Percentiles rank a stretch among this genome's conserved stretches.
phyloP scores from a whole-genome alignment of 2,329 filamentous ascomycete genomes.

The Alternaria brassicae region DNA sequence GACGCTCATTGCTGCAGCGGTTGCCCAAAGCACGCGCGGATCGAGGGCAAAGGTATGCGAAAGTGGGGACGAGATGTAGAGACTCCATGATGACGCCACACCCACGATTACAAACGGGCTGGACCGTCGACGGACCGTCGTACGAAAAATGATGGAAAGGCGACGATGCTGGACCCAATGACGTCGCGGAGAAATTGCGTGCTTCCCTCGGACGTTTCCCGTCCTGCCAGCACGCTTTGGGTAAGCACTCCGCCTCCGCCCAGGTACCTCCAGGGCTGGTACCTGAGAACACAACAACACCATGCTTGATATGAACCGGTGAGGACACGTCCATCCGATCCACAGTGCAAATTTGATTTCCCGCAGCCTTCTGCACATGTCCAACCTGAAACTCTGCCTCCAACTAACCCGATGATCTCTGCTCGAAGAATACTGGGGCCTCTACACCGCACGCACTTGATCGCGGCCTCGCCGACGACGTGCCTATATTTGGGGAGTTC shows the following conservation, averaged over 20 bases:
- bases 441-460: background rate
- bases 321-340: background rate
- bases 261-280: background rate
- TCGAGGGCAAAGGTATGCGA: constrained; percentile 11
- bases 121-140: constrained; percentile 5
- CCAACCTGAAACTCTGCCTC: background rate
- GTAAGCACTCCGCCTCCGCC: constrained; percentile 6
- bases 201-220: constrained; percentile 20
- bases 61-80: constrained; percentile 10
- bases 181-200: constrained; percentile 36
- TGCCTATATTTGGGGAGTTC: background rate
- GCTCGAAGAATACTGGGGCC: background rate
- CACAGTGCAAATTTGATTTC: background rate
- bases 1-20: constrained; percentile 37
- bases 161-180: constrained; percentile 30
- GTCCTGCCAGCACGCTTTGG: constrained; percentile 17
- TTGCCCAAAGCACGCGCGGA: background rate
- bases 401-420: background rate
- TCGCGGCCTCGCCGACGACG: background rate
- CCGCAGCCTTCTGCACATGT: background rate
- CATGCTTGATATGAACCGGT: background rate
- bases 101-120: constrained; percentile 23
- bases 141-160: constrained; percentile 18
- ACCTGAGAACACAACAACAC: background rate
- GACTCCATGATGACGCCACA: constrained; percentile 28